A percentile compares a stretch with the other conserved stretches of the same genome.
phyloP scores from a whole-genome alignment of 2,329 filamentous ascomycete genomes.

The Helotiales sp. region DNA sequence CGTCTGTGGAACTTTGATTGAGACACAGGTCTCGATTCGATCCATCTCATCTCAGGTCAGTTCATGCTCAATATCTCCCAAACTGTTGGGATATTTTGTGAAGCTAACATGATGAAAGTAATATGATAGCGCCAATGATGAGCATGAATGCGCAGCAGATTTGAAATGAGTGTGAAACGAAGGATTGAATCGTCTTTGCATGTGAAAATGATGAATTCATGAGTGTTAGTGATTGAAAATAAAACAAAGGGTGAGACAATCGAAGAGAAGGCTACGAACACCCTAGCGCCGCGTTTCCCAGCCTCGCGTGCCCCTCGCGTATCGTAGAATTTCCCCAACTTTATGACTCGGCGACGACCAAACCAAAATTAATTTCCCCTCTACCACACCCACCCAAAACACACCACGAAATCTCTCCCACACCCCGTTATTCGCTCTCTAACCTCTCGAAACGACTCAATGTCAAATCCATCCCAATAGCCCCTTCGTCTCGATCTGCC shows the following conservation, averaged over 20 bases:
- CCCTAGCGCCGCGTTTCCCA: constrained; percentile 5
- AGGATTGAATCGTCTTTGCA: background rate
- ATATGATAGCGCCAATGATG: constrained; percentile 12
- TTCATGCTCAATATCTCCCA: background rate
- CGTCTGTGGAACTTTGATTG: constrained; percentile 5
- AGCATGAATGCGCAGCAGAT: constrained; percentile 2
- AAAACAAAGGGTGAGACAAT: background rate
- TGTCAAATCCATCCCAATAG: constrained; percentile 33
- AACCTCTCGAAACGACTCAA: constrained; percentile 21
- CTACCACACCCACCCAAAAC: constrained; percentile 1
- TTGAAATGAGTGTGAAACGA: background rate
- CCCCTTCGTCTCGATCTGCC: constrained; percentile 21
- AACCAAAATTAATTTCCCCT: constrained; percentile 15
- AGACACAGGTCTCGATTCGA: constrained; percentile 15
- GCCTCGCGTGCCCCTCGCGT: constrained; percentile 16
- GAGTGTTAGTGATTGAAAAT: background rate
- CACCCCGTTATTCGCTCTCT: background rate
- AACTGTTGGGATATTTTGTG: constrained; percentile 3
- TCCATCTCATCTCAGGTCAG: constrained; percentile 9
- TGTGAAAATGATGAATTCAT: background rate
- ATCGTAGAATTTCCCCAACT: constrained; percentile 13
- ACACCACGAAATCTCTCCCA: constrained; percentile 1
- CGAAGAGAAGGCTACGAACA: constrained; percentile 1
- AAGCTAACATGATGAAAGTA: constrained; percentile 4
- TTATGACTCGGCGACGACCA: constrained; percentile 18